Evolutionary conservation across 306 rosid genomes (phyloP), one percentile per base, ranked within the genome.

Genomic region (Sechiopsis laciniata): DNA sequence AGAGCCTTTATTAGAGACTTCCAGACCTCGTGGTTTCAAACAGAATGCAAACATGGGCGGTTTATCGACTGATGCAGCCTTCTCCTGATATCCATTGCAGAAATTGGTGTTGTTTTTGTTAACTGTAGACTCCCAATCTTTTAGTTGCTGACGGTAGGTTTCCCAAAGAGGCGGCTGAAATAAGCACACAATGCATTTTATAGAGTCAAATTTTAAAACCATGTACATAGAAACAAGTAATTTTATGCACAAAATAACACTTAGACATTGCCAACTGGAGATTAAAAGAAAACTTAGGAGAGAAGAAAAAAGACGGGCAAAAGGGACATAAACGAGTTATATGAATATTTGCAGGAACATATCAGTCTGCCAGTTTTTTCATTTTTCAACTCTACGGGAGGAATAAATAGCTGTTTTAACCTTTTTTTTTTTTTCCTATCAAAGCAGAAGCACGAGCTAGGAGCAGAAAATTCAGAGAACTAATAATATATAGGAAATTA

Each of bases 31-130:
- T 53, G 99, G 99, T 83, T 91, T 95, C 82, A 89, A 72, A 83
- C 99, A 95, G 80, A 95, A 95, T 21, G 99, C 99, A 80, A 81
- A 89, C 95, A 91, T 89, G 53, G 86, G 87, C 4, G 99, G 97
- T 87, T 95, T 95, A 84, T 91, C 97, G 78, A 79, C 50, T 79
- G 82, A 54, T 61, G 84, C 81, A 73, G 71, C 79, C 84, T 80
- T 88, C 63, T 79, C 85, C 37, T 37, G 81, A 73, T 73, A 77
- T 63, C 95, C 97, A 74, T 83, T 83, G 63, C 83, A 53, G 48
- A 70, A 67, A 68, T 72, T 66, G 56, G 55, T 40, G 75, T 24
- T 79, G 83, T 65, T 83, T 83, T 89, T 91, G 59, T 74, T 80
- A 79, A 77, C 74, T 21, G 84, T 77, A 71, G 78, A 84, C 81